These are phyloP conservation scores for Podochytrium sp. DNA, from an alignment of 192 early-diverging fungal genomes.

Conservation along the genomic window DNA sequence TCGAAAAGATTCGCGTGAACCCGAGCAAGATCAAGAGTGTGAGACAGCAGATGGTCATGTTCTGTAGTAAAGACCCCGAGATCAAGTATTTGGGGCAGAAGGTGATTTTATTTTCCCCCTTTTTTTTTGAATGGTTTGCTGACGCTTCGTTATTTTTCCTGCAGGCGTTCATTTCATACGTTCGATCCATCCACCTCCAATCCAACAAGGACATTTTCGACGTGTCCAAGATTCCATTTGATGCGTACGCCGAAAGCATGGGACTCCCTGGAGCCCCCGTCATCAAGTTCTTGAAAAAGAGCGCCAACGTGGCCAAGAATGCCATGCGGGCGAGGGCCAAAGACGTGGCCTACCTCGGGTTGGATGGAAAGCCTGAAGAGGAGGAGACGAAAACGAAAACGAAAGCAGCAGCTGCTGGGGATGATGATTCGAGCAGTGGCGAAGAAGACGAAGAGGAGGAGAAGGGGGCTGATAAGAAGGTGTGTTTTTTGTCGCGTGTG, in stretches of 20 bases:
- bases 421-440: slow-evolving; percentile 34
- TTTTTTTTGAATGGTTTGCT: neutral
- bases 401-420: slow-evolving; percentile 13
- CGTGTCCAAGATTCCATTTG: slow-evolving; percentile 82
- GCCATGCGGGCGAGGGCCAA: slow-evolving; percentile 38
- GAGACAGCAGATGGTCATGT: slow-evolving; percentile 80
- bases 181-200: slow-evolving; percentile 90
- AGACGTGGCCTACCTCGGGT: slow-evolving; percentile 37
- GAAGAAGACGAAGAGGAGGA: slow-evolving; percentile 45
- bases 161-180: slow-evolving; percentile 91
- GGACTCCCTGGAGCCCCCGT: slow-evolving; percentile 95
- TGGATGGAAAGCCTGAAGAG: slow-evolving; percentile 31
- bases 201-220: slow-evolving; percentile 90
- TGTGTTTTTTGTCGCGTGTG: neutral
- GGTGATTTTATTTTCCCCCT: slow-evolving; percentile 35
- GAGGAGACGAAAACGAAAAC: slow-evolving; percentile 21
- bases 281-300: slow-evolving; percentile 83
- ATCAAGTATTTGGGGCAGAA: slow-evolving; percentile 97
- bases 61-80: slow-evolving; percentile 92
- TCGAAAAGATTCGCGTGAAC: slow-evolving; percentile 89
- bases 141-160: slow-evolving; percentile 1
- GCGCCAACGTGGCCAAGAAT: slow-evolving; percentile 69
- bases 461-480: slow-evolving; percentile 31
- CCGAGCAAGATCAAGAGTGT: slow-evolving; percentile 80
- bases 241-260: slow-evolving; percentile 83